These are phyloP conservation scores for Ceratocystis variospora DNA, from an alignment of 2,329 filamentous ascomycete genomes.

Conservation along the genomic window DNA sequence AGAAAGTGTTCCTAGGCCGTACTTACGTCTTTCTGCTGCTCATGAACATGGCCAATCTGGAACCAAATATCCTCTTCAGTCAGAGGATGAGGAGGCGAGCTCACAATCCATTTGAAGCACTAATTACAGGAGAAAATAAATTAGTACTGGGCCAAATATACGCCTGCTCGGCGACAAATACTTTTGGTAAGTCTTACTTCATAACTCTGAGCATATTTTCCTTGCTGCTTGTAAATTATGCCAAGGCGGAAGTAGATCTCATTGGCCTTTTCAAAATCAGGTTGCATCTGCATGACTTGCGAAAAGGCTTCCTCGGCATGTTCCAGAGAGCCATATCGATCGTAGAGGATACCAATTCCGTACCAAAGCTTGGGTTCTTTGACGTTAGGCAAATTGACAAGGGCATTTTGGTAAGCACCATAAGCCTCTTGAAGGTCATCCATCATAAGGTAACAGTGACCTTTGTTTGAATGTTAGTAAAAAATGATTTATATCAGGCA, in stretches of 20 bases:
- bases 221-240: conserved; percentile 99
- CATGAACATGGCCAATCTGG: conserved; percentile 96
- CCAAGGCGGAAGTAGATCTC: conserved; percentile 97
- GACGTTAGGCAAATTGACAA: conserved; percentile 72
- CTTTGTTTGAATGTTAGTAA: conserved; percentile 32
- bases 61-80: conserved; percentile 99
- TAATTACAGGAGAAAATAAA: conserved; percentile 28
- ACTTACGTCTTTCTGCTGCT: conserved; percentile 95
- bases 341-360: conserved; percentile 93
- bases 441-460: conserved; percentile 99
- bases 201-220: conserved; percentile 81
- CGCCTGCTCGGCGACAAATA: no score
- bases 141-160: conserved; percentile 21
- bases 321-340: conserved; percentile 88
- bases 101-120: conserved; percentile 98
- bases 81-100: conserved; percentile 76
- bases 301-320: conserved; percentile 97
- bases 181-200: conserved; percentile 44
- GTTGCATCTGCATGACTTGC: conserved; percentile 97
- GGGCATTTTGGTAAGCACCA: conserved; percentile 85
- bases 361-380: conserved; percentile 97
- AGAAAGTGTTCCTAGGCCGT: background rate
- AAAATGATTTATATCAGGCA: background rate
- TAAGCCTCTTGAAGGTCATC: conserved; percentile 96
- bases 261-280: conserved; percentile 94